Base-by-base conservation (phyloP, 2,329 filamentous ascomycete species). In the Ophiostoma perfectum region DNA sequence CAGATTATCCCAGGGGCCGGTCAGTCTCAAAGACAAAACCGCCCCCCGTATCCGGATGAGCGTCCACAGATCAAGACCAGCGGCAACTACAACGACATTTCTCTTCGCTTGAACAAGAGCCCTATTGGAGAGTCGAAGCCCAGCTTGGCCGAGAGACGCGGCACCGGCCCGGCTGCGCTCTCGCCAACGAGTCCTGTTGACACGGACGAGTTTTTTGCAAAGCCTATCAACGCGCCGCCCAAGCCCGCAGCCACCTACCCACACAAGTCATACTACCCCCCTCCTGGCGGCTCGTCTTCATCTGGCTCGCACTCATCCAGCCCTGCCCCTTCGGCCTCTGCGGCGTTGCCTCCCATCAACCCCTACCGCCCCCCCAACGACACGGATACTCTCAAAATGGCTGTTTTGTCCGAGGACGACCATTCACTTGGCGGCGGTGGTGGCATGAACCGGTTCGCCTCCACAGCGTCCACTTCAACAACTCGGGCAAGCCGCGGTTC, bases 401-500 rank as follows among this genome's bases (percentile, higher is more conserved):
- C 79, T n/a, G 75, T 75, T 41, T 81, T 83, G n/a, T 79, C 60
- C 44, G 65, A 64, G 7, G 62, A 58, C 5, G 14, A 27, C 3
- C 52, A 47, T 38, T 41, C 47, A n/a, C 18, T 41, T 6, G 41
- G 47, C 38, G 41, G 47, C 41, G 63, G 45, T 52, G 64, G 65
- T 55, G 68, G 81, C 42, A 83, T 89, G 71, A 88, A 86, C 74
- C 83, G 87, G 62, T 87, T 88, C 72, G 83, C 84, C 11, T 97
- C 94, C 2, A 96, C 92, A 7, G 93, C 94, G 14, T 98, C 95
- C 0, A 96, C 89, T 12, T 96, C 93, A 2, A 99, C 95, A 0
- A 97, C 94, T 2, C 88, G 91, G 72, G 95, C 95, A 27, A 93
- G 91, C 75, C 86, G 95, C 73, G 95, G 95, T 60, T 98, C 94